Base-by-base conservation (phyloP, 1,139 yeast genomes). In the Sugiyamaella japonica region DNA sequence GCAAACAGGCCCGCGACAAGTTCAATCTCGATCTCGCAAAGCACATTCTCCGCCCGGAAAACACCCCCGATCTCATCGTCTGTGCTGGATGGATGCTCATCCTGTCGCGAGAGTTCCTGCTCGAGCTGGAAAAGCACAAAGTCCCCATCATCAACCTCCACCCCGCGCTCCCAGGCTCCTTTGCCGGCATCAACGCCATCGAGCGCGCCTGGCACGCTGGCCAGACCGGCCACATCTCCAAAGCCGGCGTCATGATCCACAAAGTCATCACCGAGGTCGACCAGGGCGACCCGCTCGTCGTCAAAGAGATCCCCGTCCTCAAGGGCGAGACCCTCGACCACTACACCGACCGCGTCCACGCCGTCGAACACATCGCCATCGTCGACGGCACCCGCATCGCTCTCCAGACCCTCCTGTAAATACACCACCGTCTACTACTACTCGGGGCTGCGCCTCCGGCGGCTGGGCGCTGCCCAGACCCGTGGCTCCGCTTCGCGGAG, bases 31-130 rank as follows among this genome's bases (percentile, higher is more conserved):
- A 93, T 59, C 77, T 93, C 54, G 93, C 96, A 10, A 76, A 80
- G 48, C 70, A 85, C 41, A 80, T 93, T 43, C 71, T 89, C 29
- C 32, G 41, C 4, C 65, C 63, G 1, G 64, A 63, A 15, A 60
- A 67, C 48, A 75, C 76, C 63, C 98, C 99, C 2, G 87, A 86
- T 62, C 76, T 93, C 61, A 84, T 93, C 48, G 97, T 93, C 7
- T 93, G 99, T 73, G 99, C 99, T 7, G 99, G 99, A 1, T 93
- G 99, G 98, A 86, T 93, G 93, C 80, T 93, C 55, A 93, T 93
- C 57, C 77, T 93, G 60, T 86, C 97, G 1, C 85, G 90, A 1
- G 76, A 81, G 15, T 89, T 89, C 59, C 76, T 93, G 60, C 74
- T 76, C 47, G 91, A 93, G 1, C 73, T 91, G 46, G 82, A 77